These are phyloP conservation scores for Eurotiales sp. DNA, from an alignment of 2,329 filamentous ascomycete genomes.

Conservation along the genomic window DNA sequence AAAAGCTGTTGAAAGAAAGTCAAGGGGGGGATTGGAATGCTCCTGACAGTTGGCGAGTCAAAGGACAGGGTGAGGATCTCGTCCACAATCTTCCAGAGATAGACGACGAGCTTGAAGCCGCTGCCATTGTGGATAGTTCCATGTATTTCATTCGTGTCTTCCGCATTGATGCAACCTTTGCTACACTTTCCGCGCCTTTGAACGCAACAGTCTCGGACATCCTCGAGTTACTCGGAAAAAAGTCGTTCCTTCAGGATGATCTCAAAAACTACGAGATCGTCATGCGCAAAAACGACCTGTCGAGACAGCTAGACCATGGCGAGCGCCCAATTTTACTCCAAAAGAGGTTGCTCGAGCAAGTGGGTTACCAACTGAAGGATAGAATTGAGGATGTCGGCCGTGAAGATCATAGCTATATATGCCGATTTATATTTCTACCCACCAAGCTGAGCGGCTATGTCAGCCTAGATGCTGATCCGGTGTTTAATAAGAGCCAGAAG, in stretches of 20 bases:
- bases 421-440: slow-evolving; percentile 91
- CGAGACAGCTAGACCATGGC: slow-evolving; percentile 70
- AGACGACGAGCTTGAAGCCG: slow-evolving; percentile 62
- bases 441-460: slow-evolving; percentile 78
- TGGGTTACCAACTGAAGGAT: slow-evolving; percentile 83
- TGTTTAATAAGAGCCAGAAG: slow-evolving; percentile 77
- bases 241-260: slow-evolving; percentile 86
- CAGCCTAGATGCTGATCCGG: slow-evolving; percentile 70
- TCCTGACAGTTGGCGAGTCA: slow-evolving; percentile 94
- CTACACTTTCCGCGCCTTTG: slow-evolving; percentile 78
- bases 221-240: slow-evolving; percentile 85
- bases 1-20: slow-evolving; percentile 29
- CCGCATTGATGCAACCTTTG: slow-evolving; percentile 88
- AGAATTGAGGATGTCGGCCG: slow-evolving; percentile 88
- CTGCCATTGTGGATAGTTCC: slow-evolving; percentile 68
- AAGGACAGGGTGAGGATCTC: slow-evolving; percentile 50
- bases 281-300: slow-evolving; percentile 85
- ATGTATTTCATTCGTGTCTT: slow-evolving; percentile 95
- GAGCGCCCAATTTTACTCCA: slow-evolving; percentile 89
- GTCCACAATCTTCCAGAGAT: slow-evolving; percentile 37
- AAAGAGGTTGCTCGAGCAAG: slow-evolving; percentile 83
- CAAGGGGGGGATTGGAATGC: slow-evolving; percentile 70
- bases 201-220: slow-evolving; percentile 84
- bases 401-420: slow-evolving; percentile 96
- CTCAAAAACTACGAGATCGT: slow-evolving; percentile 94